Evolutionary conservation across 306 rosid species (phyloP), one percentile per base, ranked within the genome.

Genomic region (Rosa rugosa): DNA sequence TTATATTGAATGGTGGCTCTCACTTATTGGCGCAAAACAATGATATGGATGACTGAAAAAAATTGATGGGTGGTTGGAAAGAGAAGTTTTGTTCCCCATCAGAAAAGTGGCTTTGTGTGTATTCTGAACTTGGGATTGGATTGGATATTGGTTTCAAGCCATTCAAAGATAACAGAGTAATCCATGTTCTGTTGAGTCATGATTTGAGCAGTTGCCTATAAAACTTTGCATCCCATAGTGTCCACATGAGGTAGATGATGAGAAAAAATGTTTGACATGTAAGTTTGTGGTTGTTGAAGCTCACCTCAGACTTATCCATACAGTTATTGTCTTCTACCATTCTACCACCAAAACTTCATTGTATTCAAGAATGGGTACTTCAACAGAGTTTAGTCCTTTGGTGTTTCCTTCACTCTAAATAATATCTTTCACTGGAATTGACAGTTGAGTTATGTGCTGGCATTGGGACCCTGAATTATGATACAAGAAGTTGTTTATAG

Each of bases 201-300:
- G 57, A 41, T 73, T 31, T 22, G 2, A 60, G 57, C 65, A 42
- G 64, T 6, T 40, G 3, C 73, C 54, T 4, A 8, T 10, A 6
- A 76, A 60, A 7, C 27, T 74, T 41, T 46, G 22, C 60, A 17
- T 25, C 31, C 41, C 70, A 25, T 63, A 59, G n/a, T 63, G 70
- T 80, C 79, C 81, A 73, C 68, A 64, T n/a, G 36, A 41, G 62
- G 79, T 69, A 40, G 44, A 84, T 27, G 81, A 56, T 42, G 73
- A 54, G 50, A 45, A 80, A 80, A 60, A 80, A 12, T n/a, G 47
- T 40, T n/a, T 75, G 83, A 74, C 62, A 44, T 14, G 2, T 65
- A 56, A 44, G 83, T 64, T 6, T 80, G 86, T 83, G 89, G 85
- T 78, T 59, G 87, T 80, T 76, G 82, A 68, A 80, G 54, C 71